Percentiles rank a stretch among this genome's conserved stretches.
These are phyloP conservation scores for Oryza glaberrima DNA, from an alignment of 176 grass and related monocot genomes.

Conservation along the genomic window DNA sequence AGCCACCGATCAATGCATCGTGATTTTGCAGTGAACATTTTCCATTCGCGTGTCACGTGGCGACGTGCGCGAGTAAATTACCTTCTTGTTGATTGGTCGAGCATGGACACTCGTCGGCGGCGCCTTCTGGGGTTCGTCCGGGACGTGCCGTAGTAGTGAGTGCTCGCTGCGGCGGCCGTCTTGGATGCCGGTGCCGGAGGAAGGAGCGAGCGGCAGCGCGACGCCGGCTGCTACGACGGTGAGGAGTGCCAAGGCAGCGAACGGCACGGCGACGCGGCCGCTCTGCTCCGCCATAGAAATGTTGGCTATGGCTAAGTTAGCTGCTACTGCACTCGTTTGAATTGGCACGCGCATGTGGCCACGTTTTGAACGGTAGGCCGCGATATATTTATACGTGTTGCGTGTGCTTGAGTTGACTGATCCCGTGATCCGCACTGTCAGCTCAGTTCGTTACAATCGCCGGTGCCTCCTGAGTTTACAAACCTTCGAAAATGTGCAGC, in stretches of 20 bases:
- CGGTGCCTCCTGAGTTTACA: too few species aligned
- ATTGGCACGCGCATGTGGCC: not conserved
- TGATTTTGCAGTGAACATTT: not conserved
- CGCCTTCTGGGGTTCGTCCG: slow-evolving; percentile 15
- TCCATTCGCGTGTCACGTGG: too few species aligned
- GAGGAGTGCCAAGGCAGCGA: slow-evolving; percentile 32
- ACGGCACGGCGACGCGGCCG: slow-evolving; percentile 16
- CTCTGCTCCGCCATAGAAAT: slow-evolving; percentile 20
- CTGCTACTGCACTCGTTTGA: not conserved
- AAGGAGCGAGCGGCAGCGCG: not conserved
- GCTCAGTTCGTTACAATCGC: not conserved
- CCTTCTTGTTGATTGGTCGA: not conserved
- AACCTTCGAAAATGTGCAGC: too few species aligned
- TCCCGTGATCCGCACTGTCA: not conserved
- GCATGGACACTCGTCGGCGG: not conserved
- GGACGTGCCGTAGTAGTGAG: slow-evolving; percentile 24
- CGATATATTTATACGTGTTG: not conserved
- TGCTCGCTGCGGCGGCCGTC: slow-evolving; percentile 15
- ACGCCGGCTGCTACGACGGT: not conserved
- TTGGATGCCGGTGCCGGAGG: not conserved
- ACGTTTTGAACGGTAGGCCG: not conserved
- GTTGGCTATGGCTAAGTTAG: not conserved
- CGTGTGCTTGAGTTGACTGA: not conserved
- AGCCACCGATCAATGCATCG: not conserved
- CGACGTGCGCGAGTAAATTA: not conserved